Evolutionary conservation across 208 protist genomes (phyloP), one percentile per base, ranked within the genome.

Genomic region (Angomonas ambiguus): DNA sequence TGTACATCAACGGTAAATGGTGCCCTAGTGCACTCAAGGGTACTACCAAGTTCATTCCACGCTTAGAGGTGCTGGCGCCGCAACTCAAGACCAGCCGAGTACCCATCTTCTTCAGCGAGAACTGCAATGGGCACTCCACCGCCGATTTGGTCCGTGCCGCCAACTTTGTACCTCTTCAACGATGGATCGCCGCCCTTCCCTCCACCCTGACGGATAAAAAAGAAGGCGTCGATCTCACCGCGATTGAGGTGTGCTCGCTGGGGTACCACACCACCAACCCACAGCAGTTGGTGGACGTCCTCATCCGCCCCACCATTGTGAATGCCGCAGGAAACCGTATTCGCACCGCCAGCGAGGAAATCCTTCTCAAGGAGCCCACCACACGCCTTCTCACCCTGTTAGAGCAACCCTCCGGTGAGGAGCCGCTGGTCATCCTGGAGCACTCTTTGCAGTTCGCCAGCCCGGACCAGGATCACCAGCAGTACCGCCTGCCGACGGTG

Each of bases 91-190:
- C 65, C 34, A 64, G 76, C 62, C 82, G 87, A 33, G 83, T 94
- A 48, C 87, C 87, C 8, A 72, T 93, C 22, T 80, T 80, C 69
- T 93, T 93, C 58, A 76, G 48, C 27, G 10, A 69, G 57, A 66
- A 67, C 51, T 80, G 83, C 71, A 83, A 69, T 62, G 76, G 77
- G 31, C 69, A 75, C 35, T 88, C 74, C 4, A 92, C 90, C 79
- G 66, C 67, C 11, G 89, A 95, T 65, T 75, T 95, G 35, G 83
- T 94, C 18, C 77, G 74, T 33, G 80, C 83, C 24, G 87, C 85
- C n/a, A 96, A 93, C 77, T 96, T 82, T 49, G 51, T 63, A 18
- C 89, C 89, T 22, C 74, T 95, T 22, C 67, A 80, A 56, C 73
- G 71, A 27, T 95, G 85, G 82, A 55, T 95, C 1, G 72, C 76